Conservation (phyloP, 202 grass and related monocot species). For the Zizania palustris region DNA sequence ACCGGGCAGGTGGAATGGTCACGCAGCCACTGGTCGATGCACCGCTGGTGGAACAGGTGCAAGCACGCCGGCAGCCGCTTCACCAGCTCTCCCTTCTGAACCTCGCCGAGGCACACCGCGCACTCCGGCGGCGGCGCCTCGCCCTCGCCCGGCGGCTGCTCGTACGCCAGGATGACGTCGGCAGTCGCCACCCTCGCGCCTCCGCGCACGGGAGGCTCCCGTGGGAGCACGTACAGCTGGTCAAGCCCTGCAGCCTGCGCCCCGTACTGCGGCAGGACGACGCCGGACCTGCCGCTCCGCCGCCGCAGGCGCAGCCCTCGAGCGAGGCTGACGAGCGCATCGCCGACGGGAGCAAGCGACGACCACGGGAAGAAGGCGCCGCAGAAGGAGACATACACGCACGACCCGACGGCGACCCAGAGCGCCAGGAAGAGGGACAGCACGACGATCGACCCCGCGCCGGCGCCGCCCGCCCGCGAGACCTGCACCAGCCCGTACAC, state of each 20-base stretch:
- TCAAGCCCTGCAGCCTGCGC: not conserved
- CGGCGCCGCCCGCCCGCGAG: not conserved
- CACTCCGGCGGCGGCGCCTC: conserved; percentile 19
- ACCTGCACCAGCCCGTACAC: not conserved
- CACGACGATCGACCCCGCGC: not conserved
- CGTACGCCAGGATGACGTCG: conserved; percentile 19
- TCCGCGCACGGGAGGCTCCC: not conserved
- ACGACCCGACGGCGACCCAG: not conserved
- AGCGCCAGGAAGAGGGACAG: not conserved
- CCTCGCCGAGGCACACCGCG: conserved; percentile 43
- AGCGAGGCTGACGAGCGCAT: too few species aligned
- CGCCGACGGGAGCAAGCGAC: too few species aligned
- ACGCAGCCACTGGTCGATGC: conserved; percentile 37
- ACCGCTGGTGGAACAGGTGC: conserved; percentile 49
- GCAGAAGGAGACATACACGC: not conserved
- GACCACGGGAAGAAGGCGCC: conserved; percentile 1
- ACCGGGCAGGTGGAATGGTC: conserved; percentile 31
- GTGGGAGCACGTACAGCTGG: not conserved
- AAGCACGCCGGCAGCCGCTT: conserved; percentile 40
- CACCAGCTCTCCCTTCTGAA: conserved; percentile 30
- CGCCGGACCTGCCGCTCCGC: not conserved
- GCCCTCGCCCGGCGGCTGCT: not conserved
- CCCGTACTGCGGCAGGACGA: not conserved
- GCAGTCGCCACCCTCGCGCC: not conserved
- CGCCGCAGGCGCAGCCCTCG: too few species aligned